Evolutionary conservation across 2,329 filamentous ascomycete genomes (phyloP), one percentile per base, ranked within the genome.

Genomic region (Penicillium sp.): DNA sequence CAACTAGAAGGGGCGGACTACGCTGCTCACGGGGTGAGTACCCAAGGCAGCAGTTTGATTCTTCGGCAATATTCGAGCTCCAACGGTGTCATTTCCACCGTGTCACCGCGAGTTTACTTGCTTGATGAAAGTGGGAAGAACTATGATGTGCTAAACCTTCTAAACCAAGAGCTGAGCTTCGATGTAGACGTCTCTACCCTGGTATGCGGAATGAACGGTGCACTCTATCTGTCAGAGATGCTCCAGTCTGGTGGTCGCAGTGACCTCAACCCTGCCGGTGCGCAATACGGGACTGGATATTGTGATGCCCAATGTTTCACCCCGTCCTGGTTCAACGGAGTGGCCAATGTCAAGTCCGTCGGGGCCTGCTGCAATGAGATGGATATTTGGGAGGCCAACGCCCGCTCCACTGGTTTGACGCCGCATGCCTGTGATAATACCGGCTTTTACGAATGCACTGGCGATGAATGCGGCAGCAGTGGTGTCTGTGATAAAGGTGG

Each of bases 141-240:
- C 58, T 90, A 90, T 74, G 78, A 87, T 74, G 81, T 82, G 73
- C 84, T 89, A 70, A 79, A 83, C 44, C 79, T 89, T 52, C 78
- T 84, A 44, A 85, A 85, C 73, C 83, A 88, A 69, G 87, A 90
- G 72, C 84, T 90, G 74, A 85, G 85, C 49, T 89, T 89, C 63
- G 87, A 89, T 56, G 87, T 89, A 22, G 87, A 90, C 70, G 84
- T 89, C 39, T 88, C 86, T 24, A 81, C 83, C 66, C 78, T 89
- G n/a, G 82, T 83, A 59, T 90, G 88, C 69, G 88, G 88, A 59
- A 77, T 90, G 63, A 90, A 91, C 75, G 87, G 87, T 52, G 87
- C 87, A 39, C 77, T 90, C 40, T 89, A 89, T 74, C 78, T 88
- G 37, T 77, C 82, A 9, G 79, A 83, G 66, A 88, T 89, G 86